Percentiles rank a stretch among this genome's conserved stretches.
Conservation (phyloP, 1,284 basidiomycete genomes). For the Sporisorium scitamineum region DNA sequence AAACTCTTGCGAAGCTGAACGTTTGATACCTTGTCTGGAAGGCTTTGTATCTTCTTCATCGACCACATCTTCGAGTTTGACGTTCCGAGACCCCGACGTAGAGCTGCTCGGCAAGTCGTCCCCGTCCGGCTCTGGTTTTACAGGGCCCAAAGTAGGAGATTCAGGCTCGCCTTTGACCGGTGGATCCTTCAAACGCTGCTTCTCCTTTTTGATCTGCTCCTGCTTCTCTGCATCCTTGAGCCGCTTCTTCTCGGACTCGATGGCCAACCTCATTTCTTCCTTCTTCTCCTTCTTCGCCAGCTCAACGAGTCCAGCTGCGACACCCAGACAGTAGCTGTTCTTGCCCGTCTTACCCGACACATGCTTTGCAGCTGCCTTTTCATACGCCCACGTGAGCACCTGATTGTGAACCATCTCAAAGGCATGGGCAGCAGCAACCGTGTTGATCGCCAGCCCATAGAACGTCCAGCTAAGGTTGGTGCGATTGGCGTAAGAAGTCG, state of each 20-base stretch:
- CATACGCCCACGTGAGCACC: constrained; percentile 45
- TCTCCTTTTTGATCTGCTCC: constrained; percentile 31
- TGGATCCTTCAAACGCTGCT: constrained; percentile 21
- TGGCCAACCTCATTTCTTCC: constrained; percentile 45
- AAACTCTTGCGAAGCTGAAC: constrained; percentile 16
- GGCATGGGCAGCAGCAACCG: constrained; percentile 52
- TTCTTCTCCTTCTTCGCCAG: constrained; percentile 55
- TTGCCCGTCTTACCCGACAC: constrained; percentile 42
- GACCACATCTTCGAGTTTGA: constrained; percentile 44
- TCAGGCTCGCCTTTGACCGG: constrained; percentile 6
- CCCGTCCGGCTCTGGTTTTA: constrained; percentile 10
- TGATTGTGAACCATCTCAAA: constrained; percentile 62
- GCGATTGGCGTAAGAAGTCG: constrained; percentile 33
- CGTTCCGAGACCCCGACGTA: constrained; percentile 16
- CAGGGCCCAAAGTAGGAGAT: background rate
- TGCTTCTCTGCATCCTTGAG: constrained; percentile 21
- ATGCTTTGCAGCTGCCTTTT: constrained; percentile 20
- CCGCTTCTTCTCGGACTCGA: constrained; percentile 49
- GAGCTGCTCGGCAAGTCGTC: background rate
- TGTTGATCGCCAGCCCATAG: constrained; percentile 55
- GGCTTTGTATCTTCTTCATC: constrained; percentile 41
- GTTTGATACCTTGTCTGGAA: constrained; percentile 21
- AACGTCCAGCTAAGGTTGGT: constrained; percentile 51
- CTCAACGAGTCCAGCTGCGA: constrained; percentile 37
- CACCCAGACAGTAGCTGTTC: constrained; percentile 50